Conservation (phyloP, 768 basidiomycete genomes). For the Russula olivacea region DNA sequence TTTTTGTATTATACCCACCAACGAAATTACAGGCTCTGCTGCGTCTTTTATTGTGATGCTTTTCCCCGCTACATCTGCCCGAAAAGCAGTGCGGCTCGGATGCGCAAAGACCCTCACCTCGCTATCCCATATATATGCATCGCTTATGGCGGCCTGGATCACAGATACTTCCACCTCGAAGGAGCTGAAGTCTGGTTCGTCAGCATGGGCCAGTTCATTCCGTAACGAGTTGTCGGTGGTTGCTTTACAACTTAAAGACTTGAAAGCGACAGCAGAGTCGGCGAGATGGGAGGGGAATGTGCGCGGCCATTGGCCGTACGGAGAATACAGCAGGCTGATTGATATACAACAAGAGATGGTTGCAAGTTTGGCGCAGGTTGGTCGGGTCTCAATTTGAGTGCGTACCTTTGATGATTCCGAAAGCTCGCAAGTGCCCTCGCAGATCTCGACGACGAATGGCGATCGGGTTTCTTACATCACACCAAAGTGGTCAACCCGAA, state of each 20-base stretch:
- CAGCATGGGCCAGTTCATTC: constrained; percentile 29
- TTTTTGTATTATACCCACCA: neutral
- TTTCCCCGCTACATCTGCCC: constrained; percentile 46
- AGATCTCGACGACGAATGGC: constrained; percentile 40
- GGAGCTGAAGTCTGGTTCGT: constrained; percentile 17
- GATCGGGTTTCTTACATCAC: constrained; percentile 36
- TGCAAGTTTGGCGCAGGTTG: constrained; percentile 35
- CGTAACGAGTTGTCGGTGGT: constrained; percentile 32
- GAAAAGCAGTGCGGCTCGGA: constrained; percentile 41
- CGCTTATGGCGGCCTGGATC: constrained; percentile 41
- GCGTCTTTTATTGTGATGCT: constrained; percentile 52
- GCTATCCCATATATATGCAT: constrained; percentile 40
- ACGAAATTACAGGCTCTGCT: constrained; percentile 35
- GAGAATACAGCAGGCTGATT: constrained; percentile 41
- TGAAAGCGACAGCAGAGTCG: constrained; percentile 34
- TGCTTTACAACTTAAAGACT: constrained; percentile 32
- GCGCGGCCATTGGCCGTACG: constrained; percentile 48
- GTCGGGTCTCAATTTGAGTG: constrained; percentile 10
- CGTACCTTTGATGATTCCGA: neutral
- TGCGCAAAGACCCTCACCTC: constrained; percentile 39
- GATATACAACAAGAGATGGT: constrained; percentile 41
- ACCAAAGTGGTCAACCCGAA: constrained; percentile 51
- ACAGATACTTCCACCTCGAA: constrained; percentile 20
- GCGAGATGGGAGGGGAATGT: constrained; percentile 46
- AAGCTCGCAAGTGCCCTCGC: constrained; percentile 40